Evolutionary conservation across 2,329 filamentous ascomycete species (phyloP), one percentile per base, ranked within the genome.

Genomic region (Cyphellophora attinorum): DNA sequence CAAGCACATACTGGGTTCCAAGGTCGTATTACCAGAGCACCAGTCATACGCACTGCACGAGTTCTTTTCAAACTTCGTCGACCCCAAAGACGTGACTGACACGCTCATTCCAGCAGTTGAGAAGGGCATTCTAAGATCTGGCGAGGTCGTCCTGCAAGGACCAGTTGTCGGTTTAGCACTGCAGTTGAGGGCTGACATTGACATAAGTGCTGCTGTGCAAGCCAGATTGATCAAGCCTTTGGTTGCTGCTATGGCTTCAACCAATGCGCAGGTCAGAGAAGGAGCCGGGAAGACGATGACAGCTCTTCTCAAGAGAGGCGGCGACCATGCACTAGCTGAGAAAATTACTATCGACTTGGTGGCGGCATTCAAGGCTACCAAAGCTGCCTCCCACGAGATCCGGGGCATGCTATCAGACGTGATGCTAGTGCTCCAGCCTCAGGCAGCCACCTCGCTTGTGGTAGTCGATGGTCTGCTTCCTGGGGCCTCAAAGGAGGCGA

Each of bases 161-260:
- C 68, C 95, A 15, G 63, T 96, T 32, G 74, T 79, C 5, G 76
- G 81, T 10, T 67, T 96, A 29, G 68, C 93, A 39, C 58, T 68
- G 6, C 75, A 84, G 17, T 64, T 98, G 5, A 77, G 85, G 1
- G 54, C 63, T 17, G 64, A 65, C 5, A 70, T 91, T 48, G 89
- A 98, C 50, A 68, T 96, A 12, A 89, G 89, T 6, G 72, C 76
- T 23, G 62, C 82, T 4, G 67, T 96, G 12, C 70, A 73, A 34
- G 67, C 70, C 16, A 82, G 81, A 41, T 68, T 98, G 21, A 59
- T 93, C 23, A 96, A 94, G 57, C 85, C 86, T 5, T 65, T 98
- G 10, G 61, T 96, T n/a, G 79, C 85, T 27, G 94, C 86, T 53
- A 69, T 88, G 57, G 95, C 93, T 58, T 96, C 91, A 2, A 88